Evolutionary conservation across 176 grass and related monocot genomes (phyloP).

Genomic region (Puccinellia tenuiflora): DNA sequence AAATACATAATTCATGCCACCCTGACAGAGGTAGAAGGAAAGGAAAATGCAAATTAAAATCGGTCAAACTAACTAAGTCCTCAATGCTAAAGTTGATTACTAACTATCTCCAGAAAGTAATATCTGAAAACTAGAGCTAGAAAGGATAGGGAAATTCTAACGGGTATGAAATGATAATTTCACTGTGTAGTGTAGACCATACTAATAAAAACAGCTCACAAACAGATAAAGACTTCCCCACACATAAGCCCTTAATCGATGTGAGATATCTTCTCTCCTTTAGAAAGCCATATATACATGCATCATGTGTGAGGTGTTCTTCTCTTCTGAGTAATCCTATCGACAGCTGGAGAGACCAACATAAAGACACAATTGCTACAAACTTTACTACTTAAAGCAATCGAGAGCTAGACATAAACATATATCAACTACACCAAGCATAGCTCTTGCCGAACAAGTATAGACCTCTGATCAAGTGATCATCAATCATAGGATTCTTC

Average conservation of each 20-base stretch:
- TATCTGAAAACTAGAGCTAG: not conserved
- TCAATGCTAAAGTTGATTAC: not conserved
- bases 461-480: slow-evolving; percentile 20
- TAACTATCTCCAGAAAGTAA: not conserved
- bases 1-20: not conserved
- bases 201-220: not conserved
- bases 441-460: slow-evolving; percentile 16
- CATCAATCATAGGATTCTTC: slow-evolving; percentile 27
- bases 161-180: not conserved
- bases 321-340: not conserved
- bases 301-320: not conserved
- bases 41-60: not conserved
- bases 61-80: not conserved
- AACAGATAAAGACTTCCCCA: not conserved
- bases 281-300: not conserved
- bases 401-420: slow-evolving; percentile 4
- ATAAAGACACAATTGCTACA: not conserved
- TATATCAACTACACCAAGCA: not conserved
- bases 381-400: slow-evolving; percentile 12
- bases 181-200: not conserved
- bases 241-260: not conserved
- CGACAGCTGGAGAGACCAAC: slow-evolving; percentile 27
- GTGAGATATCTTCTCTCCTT: not conserved
- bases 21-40: not conserved
- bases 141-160: not conserved